Conservation (phyloP, 1,139 yeast genomes). For the Pichia sp. region DNA sequence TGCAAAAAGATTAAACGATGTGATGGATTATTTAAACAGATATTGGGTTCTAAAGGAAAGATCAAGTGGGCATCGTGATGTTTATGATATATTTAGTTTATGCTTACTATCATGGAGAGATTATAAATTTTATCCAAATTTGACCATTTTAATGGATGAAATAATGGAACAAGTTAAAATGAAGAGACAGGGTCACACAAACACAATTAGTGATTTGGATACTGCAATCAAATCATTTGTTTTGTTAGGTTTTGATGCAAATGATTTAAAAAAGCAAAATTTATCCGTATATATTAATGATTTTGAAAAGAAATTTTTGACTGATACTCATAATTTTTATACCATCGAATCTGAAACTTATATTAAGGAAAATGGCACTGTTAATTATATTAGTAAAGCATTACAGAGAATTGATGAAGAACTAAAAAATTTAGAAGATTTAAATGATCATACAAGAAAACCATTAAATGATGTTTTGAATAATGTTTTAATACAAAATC, state of each 20-base stretch:
- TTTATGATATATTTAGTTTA: conserved; percentile 85
- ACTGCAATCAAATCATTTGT: conserved; percentile 81
- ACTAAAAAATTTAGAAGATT: conserved; percentile 66
- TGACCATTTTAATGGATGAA: conserved; percentile 55
- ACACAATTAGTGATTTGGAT: conserved; percentile 61
- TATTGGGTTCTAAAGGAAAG: conserved; percentile 98
- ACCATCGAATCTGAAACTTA: conserved; percentile 61
- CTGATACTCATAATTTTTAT: conserved; percentile 69
- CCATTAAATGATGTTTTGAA: conserved; percentile 72
- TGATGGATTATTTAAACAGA: conserved; percentile 90
- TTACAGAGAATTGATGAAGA: conserved; percentile 79
- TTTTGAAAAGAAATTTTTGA: conserved; percentile 73
- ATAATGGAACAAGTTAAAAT: conserved; percentile 67
- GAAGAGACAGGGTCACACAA: conserved; percentile 76
- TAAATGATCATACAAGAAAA: conserved; percentile 81
- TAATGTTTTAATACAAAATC: conserved; percentile 69
- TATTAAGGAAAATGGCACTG: conserved; percentile 69
- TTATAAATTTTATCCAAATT: conserved; percentile 66
- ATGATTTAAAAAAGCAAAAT: conserved; percentile 80
- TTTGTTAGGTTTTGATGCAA: conserved; percentile 65
- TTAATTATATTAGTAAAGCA: conserved; percentile 85
- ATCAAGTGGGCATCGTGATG: conserved; percentile 87
- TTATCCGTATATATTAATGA: conserved; percentile 72
- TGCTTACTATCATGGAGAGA: conserved; percentile 86
- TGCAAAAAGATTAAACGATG: conserved; percentile 86